Base-by-base conservation (phyloP, 805 yeast species). In the Saturnispora silvae region DNA sequence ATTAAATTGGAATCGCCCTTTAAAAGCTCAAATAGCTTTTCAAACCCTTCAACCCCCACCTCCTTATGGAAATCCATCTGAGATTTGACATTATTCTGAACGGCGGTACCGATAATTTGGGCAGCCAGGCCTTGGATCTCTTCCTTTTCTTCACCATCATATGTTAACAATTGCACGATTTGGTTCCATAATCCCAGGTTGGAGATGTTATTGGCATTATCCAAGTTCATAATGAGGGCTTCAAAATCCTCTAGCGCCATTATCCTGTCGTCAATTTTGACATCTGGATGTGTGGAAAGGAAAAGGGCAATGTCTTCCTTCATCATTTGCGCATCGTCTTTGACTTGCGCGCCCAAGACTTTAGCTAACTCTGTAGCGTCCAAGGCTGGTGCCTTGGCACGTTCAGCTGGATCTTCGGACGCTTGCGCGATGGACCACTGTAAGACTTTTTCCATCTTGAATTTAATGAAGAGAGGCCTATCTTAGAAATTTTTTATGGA, bases 301-400 rank as follows among this genome's bases (percentile, higher is more conserved):
- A 81, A 73, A 8, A 81, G 76, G 5, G 56, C 51, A 54, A 87
- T 72, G 23, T 84, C 74, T 46, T 83, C 80, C 45, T 68, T 75
- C 98, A 92, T 92, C 44, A 83, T 63, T 3, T 86, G 68, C 4
- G 95, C 82, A 50, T 92, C 97, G 64, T 89, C 96, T 13, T 82
- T 81, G 4, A 44, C 42, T 16, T 63, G 64, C 24, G 68, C 72
- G 5, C 82, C 83, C 51, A 89, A 84, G 24, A 92, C 67, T 59
- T 85, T 81, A 10, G 81, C 75, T 33, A 92, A 60, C 40, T 78
- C 61, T 50, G 81, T 72, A n/a, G 92, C 84, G 55, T 86, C 94
- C 15, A 86, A 85, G 8, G 67, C 62, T 1, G 87, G 86, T 4
- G 72, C 72, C 43, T 65, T 71, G 3, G 61, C 70, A 35, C 68